phyloP scores from a whole-genome alignment of 257 asterid species.

The Jaltomata sinuosa region DNA sequence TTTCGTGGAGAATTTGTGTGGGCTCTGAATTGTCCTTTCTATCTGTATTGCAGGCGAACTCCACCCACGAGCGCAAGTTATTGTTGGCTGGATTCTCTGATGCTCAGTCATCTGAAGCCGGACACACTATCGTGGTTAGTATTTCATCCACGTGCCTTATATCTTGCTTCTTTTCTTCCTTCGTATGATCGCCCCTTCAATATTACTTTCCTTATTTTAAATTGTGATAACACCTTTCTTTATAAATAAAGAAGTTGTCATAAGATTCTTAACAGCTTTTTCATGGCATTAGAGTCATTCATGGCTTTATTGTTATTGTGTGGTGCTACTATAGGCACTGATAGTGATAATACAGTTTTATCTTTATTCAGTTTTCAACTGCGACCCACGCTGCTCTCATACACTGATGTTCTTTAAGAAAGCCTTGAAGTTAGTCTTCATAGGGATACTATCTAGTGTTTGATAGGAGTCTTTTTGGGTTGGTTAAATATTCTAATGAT shows the following conservation, averaged over 20 bases:
- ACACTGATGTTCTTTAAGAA: background rate
- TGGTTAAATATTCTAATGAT: background rate
- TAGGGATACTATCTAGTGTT: background rate
- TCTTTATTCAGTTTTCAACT: background rate
- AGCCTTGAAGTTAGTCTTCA: background rate
- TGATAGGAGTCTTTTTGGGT: background rate
- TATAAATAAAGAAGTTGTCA: background rate
- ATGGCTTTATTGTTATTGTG: background rate
- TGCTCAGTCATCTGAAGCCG: slow-evolving; percentile 34
- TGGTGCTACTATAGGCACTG: background rate
- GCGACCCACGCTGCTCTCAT: background rate
- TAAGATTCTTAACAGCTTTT: background rate
- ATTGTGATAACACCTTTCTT: background rate
- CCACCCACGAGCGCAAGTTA: slow-evolving; percentile 63
- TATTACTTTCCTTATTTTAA: background rate
- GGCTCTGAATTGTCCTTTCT: background rate
- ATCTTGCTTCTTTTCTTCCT: background rate
- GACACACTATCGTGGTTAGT: slow-evolving; percentile 54
- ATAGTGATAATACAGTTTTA: background rate
- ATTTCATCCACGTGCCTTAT: background rate
- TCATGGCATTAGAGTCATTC: background rate
- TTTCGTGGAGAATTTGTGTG: background rate
- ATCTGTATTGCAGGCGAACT: slow-evolving; percentile 32
- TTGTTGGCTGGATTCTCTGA: slow-evolving; percentile 78
- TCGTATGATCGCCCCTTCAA: background rate